These are phyloP conservation scores for Cruciata laevipes DNA, from an alignment of 257 asterid species.

Conservation along the genomic window DNA sequence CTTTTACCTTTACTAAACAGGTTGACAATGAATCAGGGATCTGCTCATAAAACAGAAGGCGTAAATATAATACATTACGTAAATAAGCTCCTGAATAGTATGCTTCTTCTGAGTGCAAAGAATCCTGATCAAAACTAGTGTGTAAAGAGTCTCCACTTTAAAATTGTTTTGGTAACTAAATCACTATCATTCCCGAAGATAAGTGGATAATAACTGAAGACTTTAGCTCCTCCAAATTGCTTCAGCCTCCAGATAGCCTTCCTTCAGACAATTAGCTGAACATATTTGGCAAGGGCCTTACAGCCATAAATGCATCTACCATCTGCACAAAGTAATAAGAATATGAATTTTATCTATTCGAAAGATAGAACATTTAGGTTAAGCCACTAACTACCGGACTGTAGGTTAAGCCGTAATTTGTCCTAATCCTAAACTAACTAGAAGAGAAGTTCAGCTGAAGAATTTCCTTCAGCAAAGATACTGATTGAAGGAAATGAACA, in stretches of 20 bases:
- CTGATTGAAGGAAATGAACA: not conserved
- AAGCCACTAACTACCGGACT: not conserved
- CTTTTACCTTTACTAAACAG: no score
- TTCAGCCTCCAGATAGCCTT: not conserved
- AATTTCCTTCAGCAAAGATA: constrained; percentile 3
- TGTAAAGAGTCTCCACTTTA: not conserved
- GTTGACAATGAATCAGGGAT: no score
- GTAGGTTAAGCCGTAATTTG: not conserved
- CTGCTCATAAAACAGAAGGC: no score
- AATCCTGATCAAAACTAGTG: not conserved
- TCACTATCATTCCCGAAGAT: not conserved
- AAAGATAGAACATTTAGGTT: not conserved
- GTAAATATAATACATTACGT: not conserved
- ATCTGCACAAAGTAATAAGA: constrained; percentile 41
- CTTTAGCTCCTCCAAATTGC: not conserved
- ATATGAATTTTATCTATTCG: not conserved
- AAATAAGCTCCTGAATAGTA: not conserved
- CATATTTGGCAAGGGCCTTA: constrained; percentile 78
- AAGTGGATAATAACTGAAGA: not conserved
- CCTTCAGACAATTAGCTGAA: constrained; percentile 29
- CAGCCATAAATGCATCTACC: constrained; percentile 92
- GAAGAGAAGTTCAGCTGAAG: not conserved
- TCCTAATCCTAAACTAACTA: not conserved
- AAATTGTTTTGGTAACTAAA: not conserved
- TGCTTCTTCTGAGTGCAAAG: not conserved